A percentile compares a stretch with the other conserved stretches of the same genome.
phyloP scores from a whole-genome alignment of 441 rosid species.

The Populus hybrid region DNA sequence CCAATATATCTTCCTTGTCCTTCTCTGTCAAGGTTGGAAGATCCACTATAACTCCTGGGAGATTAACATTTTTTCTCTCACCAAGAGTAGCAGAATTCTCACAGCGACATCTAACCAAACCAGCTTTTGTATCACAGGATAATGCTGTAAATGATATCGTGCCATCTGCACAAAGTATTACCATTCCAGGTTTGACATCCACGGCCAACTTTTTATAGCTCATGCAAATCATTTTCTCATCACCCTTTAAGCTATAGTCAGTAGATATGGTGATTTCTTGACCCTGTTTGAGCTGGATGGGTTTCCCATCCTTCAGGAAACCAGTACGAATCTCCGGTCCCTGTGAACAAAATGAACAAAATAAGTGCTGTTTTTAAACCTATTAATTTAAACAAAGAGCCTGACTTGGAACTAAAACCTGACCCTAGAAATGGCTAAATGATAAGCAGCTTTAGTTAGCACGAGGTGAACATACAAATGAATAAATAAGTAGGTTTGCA shows the following conservation, averaged over 20 bases:
- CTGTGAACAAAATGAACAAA: slow-evolving; percentile 28
- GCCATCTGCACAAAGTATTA: slow-evolving; percentile 90
- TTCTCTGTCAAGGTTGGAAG: slow-evolving; percentile 94
- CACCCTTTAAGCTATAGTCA: slow-evolving; percentile 76
- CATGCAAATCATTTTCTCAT: slow-evolving; percentile 70
- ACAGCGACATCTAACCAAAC: slow-evolving; percentile 73
- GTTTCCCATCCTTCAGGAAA: slow-evolving; percentile 79
- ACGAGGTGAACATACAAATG: too few species aligned
- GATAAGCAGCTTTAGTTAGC: too few species aligned
- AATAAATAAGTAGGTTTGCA: too few species aligned
- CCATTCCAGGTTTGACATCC: slow-evolving; percentile 81
- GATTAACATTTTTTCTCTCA: slow-evolving; percentile 94
- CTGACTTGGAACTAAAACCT: background rate
- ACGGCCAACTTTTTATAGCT: slow-evolving; percentile 80
- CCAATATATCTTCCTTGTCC: slow-evolving; percentile 84
- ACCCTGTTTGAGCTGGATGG: slow-evolving; percentile 69
- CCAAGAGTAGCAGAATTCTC: slow-evolving; percentile 91
- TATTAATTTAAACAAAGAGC: background rate
- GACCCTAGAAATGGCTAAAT: background rate
- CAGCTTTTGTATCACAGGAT: slow-evolving; percentile 61
- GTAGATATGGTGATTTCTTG: slow-evolving; percentile 82
- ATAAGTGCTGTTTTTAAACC: background rate
- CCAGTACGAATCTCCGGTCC: slow-evolving; percentile 99
- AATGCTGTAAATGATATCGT: slow-evolving; percentile 79
- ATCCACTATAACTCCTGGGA: slow-evolving; percentile 90